Evolutionary conservation across 208 protist species (phyloP).

Genomic region (Leishmania martiniquensis): DNA sequence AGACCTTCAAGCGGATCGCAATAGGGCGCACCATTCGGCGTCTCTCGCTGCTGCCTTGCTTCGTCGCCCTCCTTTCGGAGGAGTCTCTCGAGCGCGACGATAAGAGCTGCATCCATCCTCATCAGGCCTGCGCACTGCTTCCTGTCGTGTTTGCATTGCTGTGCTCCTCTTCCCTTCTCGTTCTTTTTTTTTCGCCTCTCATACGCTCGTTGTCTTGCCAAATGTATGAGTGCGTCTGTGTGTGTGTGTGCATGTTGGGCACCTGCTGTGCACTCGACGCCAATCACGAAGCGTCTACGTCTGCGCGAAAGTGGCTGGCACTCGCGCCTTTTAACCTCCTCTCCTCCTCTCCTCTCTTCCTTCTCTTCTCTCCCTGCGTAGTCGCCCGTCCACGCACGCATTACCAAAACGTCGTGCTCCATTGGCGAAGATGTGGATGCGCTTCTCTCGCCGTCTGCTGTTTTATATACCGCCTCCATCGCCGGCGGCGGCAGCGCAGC

Average conservation of each 20-base stretch:
- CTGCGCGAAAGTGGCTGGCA: not conserved
- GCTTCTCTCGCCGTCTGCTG: constrained; percentile 1
- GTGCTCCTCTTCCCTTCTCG: not conserved
- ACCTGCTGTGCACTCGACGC: not conserved
- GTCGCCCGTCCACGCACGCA: not conserved
- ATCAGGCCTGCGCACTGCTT: too few relatives aligned
- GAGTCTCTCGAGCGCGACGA: too few relatives aligned
- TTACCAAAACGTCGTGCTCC: not conserved
- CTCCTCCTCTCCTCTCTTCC: too few relatives aligned
- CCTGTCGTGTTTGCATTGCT: not conserved
- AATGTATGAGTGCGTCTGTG: not conserved
- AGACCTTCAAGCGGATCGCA: too few relatives aligned
- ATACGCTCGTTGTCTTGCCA: not conserved
- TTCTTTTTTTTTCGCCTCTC: not conserved
- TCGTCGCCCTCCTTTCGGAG: too few relatives aligned
- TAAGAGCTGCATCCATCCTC: too few relatives aligned
- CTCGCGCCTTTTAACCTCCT: not conserved
- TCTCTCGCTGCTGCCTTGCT: too few relatives aligned
- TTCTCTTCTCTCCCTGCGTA: not conserved
- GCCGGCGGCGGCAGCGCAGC: constrained; percentile 3
- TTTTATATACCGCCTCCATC: constrained; percentile 25
- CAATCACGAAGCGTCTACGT: too few relatives aligned
- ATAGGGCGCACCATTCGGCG: too few relatives aligned
- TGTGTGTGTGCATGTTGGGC: not conserved
- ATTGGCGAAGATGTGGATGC: constrained; percentile 5